Percentiles rank a stretch among this genome's conserved stretches.
Evolutionary conservation across 1,284 basidiomycete genomes (phyloP).

Genomic region (Leccinum fuscescens): DNA sequence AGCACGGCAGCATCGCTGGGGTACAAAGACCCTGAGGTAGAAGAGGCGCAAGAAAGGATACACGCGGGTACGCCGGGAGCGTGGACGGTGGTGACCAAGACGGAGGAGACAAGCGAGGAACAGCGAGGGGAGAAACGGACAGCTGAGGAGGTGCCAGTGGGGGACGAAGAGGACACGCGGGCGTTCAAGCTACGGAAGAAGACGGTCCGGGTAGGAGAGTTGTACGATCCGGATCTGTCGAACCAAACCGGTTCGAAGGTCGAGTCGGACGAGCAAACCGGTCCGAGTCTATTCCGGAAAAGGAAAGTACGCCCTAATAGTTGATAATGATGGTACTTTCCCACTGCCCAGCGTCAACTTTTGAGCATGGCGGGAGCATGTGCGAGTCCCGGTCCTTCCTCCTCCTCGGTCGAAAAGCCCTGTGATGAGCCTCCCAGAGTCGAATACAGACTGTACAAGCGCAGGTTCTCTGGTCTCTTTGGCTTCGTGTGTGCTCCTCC

Average conservation of each 20-base stretch:
- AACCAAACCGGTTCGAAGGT: slow-evolving; percentile 1
- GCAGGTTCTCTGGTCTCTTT: slow-evolving; percentile 61
- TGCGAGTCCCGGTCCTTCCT: background rate
- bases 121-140: slow-evolving; percentile 25
- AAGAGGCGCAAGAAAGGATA: slow-evolving; percentile 58
- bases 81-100: slow-evolving; percentile 69
- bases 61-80: slow-evolving; percentile 76
- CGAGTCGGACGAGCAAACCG: slow-evolving; percentile 14
- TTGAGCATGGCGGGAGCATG: slow-evolving; percentile 1
- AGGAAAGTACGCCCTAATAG: slow-evolving; percentile 8
- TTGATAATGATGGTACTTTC: background rate
- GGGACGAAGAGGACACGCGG: slow-evolving; percentile 49
- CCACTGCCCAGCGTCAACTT: background rate
- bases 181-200: slow-evolving; percentile 68
- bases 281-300: slow-evolving; percentile 23
- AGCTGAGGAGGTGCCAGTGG: background rate
- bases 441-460: slow-evolving; percentile 61
- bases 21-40: slow-evolving; percentile 70
- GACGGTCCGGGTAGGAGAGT: slow-evolving; percentile 51
- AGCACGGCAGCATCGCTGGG: slow-evolving; percentile 83
- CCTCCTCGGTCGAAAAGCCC: slow-evolving; percentile 2
- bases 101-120: background rate
- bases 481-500: slow-evolving; percentile 49
- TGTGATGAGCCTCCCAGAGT: background rate
- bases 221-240: slow-evolving; percentile 63